Evolutionary conservation across 1,139 yeast species (phyloP), one percentile per base, ranked within the genome.

Genomic region (Sugiyamaella japonica): DNA sequence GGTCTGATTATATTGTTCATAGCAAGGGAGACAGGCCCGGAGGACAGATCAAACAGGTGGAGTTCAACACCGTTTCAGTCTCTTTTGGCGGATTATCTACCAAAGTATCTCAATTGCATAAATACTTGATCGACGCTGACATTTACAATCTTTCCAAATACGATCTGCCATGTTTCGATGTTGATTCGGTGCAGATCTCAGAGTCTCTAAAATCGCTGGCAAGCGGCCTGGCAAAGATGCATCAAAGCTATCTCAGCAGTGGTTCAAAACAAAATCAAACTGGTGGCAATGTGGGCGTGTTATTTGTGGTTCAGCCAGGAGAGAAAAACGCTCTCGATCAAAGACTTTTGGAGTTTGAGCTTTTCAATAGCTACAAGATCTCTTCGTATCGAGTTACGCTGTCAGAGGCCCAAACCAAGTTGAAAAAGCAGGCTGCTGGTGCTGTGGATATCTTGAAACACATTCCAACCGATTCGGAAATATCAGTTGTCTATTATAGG

Each of bases 301-400:
- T 90, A 51, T 84, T 91, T 65, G 81, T 93, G 23, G 89, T 88
- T 1, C 98, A 93, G 70, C 85, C 89, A 4, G 80, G 80, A 41
- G 99, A 93, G 70, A 77, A 95, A 60, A 95, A 93, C 68, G 85
- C 89, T 44, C 86, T 89, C 71, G 99, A 93, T 69, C 99, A 93
- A 72, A 82, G 96, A 64, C 82, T 83, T 48, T 70, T 93, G 49
- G 98, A 93, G 68, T 89, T 84, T 67, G 76, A 81, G 28, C 75
- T 93, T 47, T 73, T 86, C 62, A 72, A 78, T 12, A 70, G 77
- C 12, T 80, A 82, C 67, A 81, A 81, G 4, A 73, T 90, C 44
- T 78, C 76, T 58, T 80, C 90, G 8, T 76, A 77, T 53, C 79
- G 98, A 66, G 71, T 87, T 40, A 82, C 90, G 0, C 76, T 93